Percentiles rank a stretch among this genome's conserved stretches.
phyloP scores from a whole-genome alignment of 495 filamentous ascomycete genomes.

The Hypoxylon perforatum region DNA sequence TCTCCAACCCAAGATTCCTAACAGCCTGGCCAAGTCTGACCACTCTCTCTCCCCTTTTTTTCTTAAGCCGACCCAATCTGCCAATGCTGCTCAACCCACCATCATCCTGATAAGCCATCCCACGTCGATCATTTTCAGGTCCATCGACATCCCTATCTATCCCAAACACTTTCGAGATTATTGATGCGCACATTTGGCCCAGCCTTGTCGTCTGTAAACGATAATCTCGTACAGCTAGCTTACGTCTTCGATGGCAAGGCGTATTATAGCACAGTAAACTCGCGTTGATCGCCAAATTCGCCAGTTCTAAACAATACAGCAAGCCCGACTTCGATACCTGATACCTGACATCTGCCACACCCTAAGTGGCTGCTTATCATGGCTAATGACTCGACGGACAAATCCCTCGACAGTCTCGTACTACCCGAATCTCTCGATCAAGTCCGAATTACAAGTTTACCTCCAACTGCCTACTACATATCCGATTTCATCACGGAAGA shows the following conservation, averaged over 20 bases:
- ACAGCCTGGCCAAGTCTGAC: slow-evolving; percentile 23
- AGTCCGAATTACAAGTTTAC: slow-evolving; percentile 67
- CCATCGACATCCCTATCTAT: slow-evolving; percentile 36
- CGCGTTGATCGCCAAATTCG: slow-evolving; percentile 17
- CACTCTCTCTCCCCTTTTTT: slow-evolving; percentile 24
- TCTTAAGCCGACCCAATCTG: slow-evolving; percentile 1
- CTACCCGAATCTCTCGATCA: slow-evolving; percentile 60
- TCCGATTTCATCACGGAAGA: slow-evolving; percentile 82
- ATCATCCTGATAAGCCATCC: slow-evolving; percentile 40
- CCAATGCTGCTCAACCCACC: slow-evolving; percentile 23
- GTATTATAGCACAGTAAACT: slow-evolving; percentile 18
- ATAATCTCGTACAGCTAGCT: slow-evolving; percentile 15
- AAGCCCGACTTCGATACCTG: slow-evolving; percentile 21
- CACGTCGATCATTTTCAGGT: slow-evolving; percentile 28
- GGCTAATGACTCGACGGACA: slow-evolving; percentile 11
- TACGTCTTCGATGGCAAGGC: slow-evolving; percentile 24
- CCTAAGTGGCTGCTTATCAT: slow-evolving; percentile 14
- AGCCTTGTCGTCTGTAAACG: slow-evolving; percentile 17
- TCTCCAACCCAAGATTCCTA: slow-evolving; percentile 22
- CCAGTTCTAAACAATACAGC: slow-evolving; percentile 16
- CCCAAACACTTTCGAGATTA: slow-evolving; percentile 31
- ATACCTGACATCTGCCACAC: slow-evolving; percentile 28
- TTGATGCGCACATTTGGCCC: slow-evolving; percentile 35
- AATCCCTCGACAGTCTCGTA: slow-evolving; percentile 15
- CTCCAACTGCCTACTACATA: slow-evolving; percentile 83